Evolutionary conservation across 495 filamentous ascomycete species (phyloP), one percentile per base, ranked within the genome.

Genomic region (Penicillium ochrochloron): DNA sequence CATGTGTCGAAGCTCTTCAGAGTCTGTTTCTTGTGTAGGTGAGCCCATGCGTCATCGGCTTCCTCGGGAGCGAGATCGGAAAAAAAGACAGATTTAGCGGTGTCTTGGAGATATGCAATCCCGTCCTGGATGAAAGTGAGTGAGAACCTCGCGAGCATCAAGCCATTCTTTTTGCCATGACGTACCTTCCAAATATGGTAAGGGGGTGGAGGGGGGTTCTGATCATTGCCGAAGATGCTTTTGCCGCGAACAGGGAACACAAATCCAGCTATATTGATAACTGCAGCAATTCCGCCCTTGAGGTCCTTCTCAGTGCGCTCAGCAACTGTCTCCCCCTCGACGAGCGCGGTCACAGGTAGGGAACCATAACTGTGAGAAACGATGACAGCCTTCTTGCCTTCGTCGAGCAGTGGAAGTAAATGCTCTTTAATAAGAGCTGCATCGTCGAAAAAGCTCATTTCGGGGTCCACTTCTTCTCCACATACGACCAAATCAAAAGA

Each of bases 311-410:
- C 65, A 39, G 57, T 39, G 6, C 61, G 65, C 29, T 67, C 65
- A 25, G 57, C 57, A 25, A 64, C 39, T 1, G 65, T 67, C 2
- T 56, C 60, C 8, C 61, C 65, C 19, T 63, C 44, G 0, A 60
- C 37, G 19, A 50, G 31, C 10, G 34, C 44, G 21, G 25, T 48
- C 7, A 56, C 56, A 1, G 65, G 65, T 21, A 60, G 23, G 33
- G 65, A 67, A 15, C 65, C 65, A 56, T 67, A 64, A 31, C 65
- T 66, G 46, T 69, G 63, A 12, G 59, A 66, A 29, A 69, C 19
- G 41, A 69, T 37, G 10, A 69, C 59, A 31, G 59, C 66, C 23
- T 60, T 50, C 42, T 48, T 62, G 50, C 63, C 59, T 48, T 63
- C 11, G 23, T 69, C 59, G 19, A 69, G 51, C 0, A 59, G 35